Evolutionary conservation across 2,329 filamentous ascomycete genomes (phyloP), one percentile per base, ranked within the genome.

Genomic region (Plenodomus tracheiphilus): DNA sequence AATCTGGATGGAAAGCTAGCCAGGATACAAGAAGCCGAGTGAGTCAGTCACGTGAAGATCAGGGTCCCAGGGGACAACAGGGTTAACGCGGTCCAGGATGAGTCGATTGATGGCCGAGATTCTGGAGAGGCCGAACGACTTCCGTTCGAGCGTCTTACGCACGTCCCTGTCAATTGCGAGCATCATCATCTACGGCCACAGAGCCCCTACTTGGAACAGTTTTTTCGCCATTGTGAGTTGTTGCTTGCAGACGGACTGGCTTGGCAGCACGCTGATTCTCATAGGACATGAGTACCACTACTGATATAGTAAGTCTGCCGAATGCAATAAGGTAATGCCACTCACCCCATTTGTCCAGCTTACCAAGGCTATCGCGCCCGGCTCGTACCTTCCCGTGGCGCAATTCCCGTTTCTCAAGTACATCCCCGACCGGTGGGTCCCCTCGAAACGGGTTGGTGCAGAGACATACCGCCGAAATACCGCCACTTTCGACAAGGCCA

Each of bases 121-220:
- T 11, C 65, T 81, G 8, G 58, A 61, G 1, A 68, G 65, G 6
- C 77, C 79, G 0, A 62, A 68, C 6, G 70, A 75, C 19, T 81
- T 78, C 40, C 35, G 20, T n/a, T 43, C 39, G 16, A 44, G 48
- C 41, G 20, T 56, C 39, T 25, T 46, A 17, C 46, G 53, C 13
- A 20, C 46, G 4, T 51, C 47, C 22, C 42, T 47, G 16, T 37
- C 35, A 9, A 18, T 25, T 25, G 5, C 22, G 22, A 25, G 22
- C 22, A 25, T 25, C 22, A 25, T 25, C 10, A 25, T 25, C 22
- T 25, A 25, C 22, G 22, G 22, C 22, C 10, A 5, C 10, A 5
- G 22, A 25, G 22, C 22, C 22, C 22, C 22, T 10, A 25, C 22
- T 5, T 25, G 22, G 22, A 15, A 18, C 35, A 53, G 46, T 16